phyloP scores from a whole-genome alignment of 129 eudicot genomes.

The Saussurea involucrata region DNA sequence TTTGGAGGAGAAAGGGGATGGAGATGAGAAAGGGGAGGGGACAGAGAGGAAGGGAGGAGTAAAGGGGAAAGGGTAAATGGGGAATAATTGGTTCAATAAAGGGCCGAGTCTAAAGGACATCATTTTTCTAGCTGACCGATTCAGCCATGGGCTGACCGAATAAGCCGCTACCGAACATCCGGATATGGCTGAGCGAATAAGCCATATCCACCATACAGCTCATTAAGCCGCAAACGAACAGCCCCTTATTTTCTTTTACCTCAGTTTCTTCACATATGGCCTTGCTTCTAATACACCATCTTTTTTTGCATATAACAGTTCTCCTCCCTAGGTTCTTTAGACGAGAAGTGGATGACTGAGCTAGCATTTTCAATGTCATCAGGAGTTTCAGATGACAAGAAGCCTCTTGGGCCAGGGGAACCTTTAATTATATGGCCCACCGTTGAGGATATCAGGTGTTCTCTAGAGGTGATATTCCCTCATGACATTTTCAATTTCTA shows the following conservation, averaged over 20 bases:
- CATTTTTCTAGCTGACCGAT: no score
- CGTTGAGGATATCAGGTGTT: conserved; percentile 95
- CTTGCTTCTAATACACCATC: conserved; percentile 10
- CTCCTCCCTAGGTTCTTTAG: conserved; percentile 93
- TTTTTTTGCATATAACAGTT: conserved; percentile 46
- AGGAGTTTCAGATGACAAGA: conserved; percentile 72
- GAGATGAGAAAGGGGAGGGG: no score
- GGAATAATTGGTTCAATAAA: no score
- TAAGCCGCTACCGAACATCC: no score
- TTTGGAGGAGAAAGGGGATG: no score
- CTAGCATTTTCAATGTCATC: conserved; percentile 82
- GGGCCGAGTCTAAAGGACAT: no score
- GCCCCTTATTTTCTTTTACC: neutral
- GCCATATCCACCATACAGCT: no score
- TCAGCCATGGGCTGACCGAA: no score
- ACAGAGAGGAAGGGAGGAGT: no score
- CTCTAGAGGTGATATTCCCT: conserved; percentile 66
- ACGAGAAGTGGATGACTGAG: conserved; percentile 99
- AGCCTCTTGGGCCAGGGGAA: conserved; percentile 83
- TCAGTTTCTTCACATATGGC: neutral
- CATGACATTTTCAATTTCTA: neutral
- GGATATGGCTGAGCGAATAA: no score
- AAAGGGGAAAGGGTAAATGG: no score
- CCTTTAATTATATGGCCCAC: conserved; percentile 90
- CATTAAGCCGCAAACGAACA: no score